Evolutionary conservation across 495 filamentous ascomycete genomes (phyloP).

Genomic region (Podospora anserina): DNA sequence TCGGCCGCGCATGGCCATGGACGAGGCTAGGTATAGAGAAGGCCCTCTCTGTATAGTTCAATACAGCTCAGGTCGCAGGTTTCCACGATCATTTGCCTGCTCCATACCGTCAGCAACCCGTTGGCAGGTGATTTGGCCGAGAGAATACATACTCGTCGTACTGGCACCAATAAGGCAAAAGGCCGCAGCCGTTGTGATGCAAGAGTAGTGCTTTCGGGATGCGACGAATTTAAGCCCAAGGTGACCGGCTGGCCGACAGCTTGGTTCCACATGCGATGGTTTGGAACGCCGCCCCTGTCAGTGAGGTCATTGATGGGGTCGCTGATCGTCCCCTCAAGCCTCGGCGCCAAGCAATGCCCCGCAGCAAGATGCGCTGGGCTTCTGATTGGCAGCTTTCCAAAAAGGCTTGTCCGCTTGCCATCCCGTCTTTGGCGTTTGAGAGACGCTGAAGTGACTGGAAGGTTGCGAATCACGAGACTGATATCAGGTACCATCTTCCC

Average conservation of each 20-base stretch:
- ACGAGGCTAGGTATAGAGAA: slow-evolving; percentile 10
- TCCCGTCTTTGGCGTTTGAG: not conserved
- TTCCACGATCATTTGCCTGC: not conserved
- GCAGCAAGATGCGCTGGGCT: not conserved
- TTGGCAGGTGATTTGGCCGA: not conserved
- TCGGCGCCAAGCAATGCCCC: slow-evolving; percentile 1
- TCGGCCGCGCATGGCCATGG: slow-evolving; percentile 14
- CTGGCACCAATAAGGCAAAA: not conserved
- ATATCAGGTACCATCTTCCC: not conserved
- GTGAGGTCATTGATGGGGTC: slow-evolving; percentile 8
- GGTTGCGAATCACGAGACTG: not conserved
- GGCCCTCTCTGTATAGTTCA: not conserved
- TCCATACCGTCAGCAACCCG: not conserved
- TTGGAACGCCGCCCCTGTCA: not conserved
- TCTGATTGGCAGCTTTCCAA: not conserved
- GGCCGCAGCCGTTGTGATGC: not conserved
- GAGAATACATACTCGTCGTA: not conserved
- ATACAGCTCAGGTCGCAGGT: not conserved
- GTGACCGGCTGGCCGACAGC: not conserved
- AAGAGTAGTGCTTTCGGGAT: not conserved
- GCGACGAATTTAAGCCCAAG: not conserved
- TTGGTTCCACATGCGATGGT: not conserved
- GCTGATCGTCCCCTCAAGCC: not conserved
- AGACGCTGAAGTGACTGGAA: not conserved
- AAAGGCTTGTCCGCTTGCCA: not conserved